Percentiles rank a stretch among this genome's conserved stretches.
These are phyloP conservation scores for Vicia faba DNA, from an alignment of 306 rosid genomes.

Conservation along the genomic window DNA sequence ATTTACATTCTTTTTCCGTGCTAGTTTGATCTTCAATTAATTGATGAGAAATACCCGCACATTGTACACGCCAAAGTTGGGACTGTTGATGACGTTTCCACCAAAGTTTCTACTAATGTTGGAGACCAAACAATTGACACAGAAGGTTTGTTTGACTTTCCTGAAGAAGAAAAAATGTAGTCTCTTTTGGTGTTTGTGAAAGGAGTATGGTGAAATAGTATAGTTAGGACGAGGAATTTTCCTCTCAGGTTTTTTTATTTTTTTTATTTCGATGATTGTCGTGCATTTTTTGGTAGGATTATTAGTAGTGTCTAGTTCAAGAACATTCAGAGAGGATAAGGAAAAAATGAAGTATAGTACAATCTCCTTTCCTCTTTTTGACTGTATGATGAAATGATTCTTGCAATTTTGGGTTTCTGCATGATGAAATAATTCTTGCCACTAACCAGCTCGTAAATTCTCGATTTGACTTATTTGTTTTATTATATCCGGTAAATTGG, in stretches of 20 bases:
- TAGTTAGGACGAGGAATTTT: neutral
- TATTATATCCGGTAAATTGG: too few species aligned
- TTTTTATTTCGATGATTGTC: neutral
- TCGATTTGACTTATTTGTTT: too few species aligned
- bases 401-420: too few species aligned
- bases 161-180: neutral
- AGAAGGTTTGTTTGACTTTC: conserved; percentile 60
- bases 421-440: too few species aligned
- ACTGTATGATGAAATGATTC: neutral
- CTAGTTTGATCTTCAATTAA: conserved; percentile 72
- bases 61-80: conserved; percentile 64
- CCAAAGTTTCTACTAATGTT: conserved; percentile 37
- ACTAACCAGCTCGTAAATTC: too few species aligned
- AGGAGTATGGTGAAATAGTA: neutral
- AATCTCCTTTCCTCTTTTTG: conserved; percentile 7
- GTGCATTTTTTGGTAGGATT: conserved; percentile 4
- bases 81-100: conserved; percentile 31
- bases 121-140: conserved; percentile 50
- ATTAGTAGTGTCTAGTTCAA: neutral
- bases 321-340: neutral
- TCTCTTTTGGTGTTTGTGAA: neutral
- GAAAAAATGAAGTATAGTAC: neutral
- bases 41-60: conserved; percentile 76
- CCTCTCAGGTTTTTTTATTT: conserved; percentile 4
- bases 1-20: conserved; percentile 36